A percentile compares a stretch with the other conserved stretches of the same genome.
Evolutionary conservation across 176 grass and related monocot genomes (phyloP).

Genomic region (Musa schizocarpa): DNA sequence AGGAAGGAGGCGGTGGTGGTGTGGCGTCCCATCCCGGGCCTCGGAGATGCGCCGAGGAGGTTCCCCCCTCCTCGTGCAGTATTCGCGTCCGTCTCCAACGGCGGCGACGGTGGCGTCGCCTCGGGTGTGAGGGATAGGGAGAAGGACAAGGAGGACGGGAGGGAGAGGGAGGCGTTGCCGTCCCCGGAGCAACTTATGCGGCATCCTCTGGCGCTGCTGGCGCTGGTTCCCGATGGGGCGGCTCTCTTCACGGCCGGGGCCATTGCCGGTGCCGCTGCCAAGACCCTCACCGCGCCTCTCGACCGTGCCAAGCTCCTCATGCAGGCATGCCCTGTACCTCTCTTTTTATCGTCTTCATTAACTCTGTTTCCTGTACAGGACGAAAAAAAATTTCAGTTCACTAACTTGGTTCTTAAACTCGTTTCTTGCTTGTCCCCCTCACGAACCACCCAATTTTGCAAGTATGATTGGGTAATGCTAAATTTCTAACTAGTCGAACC

Average conservation of each 20-base stretch:
- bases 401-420: no score
- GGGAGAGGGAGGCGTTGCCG: conserved; percentile 20
- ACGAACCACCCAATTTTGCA: neutral
- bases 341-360: neutral
- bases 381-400: neutral
- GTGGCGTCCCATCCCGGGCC: conserved; percentile 24
- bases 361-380: neutral
- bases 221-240: conserved; percentile 62
- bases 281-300: conserved; percentile 80
- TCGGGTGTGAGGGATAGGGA: neutral
- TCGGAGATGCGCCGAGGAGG: neutral
- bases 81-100: conserved; percentile 31
- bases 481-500: no score
- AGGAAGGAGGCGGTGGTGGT: conserved; percentile 25
- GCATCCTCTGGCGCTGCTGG: conserved; percentile 72
- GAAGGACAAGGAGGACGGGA: neutral
- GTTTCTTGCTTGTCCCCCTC: neutral
- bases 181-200: conserved; percentile 45
- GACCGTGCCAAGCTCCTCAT: conserved; percentile 97
- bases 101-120: neutral
- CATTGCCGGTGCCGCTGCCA: conserved; percentile 59
- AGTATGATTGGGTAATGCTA: no score
- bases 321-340: conserved; percentile 31
- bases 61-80: neutral
- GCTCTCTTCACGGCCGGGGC: conserved; percentile 80